Evolutionary conservation across 2,329 filamentous ascomycete species (phyloP), one percentile per base, ranked within the genome.

Genomic region (Ophioceras dolichostomum): DNA sequence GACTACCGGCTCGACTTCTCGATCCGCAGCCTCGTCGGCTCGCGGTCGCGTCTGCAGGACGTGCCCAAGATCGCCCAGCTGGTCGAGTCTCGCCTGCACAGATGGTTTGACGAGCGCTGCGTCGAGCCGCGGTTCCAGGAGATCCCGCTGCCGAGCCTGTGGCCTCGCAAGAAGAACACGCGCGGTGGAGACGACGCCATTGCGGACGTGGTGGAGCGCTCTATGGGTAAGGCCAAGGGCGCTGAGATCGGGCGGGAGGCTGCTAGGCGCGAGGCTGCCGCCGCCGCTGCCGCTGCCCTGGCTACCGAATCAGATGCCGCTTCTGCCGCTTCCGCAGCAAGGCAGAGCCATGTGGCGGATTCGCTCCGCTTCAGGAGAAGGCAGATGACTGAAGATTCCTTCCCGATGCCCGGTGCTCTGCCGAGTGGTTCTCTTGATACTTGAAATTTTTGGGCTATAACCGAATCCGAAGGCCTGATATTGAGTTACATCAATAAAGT

Each of bases 81-180:
- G 2, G 76, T 93, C 29, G 85, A 93, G 43, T 72, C 78, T 4
- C 70, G 83, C 14, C 67, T 93, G 13, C 84, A 91, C 58, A 75
- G 76, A 38, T 93, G 85, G 85, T 89, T 93, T 55, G 84, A 91
- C 55, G 84, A 91, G 52, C 75, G 85, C 33, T 83, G 79, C 43
- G 85, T 93, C 6, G 84, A 91, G 58, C 85, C 85, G 2, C 73
- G 83, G 19, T 91, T 91, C 56, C 85, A 91, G 54, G 83, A 91
- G 53, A 89, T 91, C 45, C 81, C 83, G 1, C 65, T 93, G 8
- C 85, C 85, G 0, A 86, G 76, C 47, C 54, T 91, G 41, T 93
- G 85, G 85, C 85, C 85, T 2, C 65, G 83, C 33, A 89, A 88
- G 64, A 81, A 77, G 62, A 93, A 87, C 48, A 87, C 84, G 0